A percentile compares a stretch with the other conserved stretches of the same genome.
Conservation (phyloP, 805 yeast genomes). For the Candida pini region DNA sequence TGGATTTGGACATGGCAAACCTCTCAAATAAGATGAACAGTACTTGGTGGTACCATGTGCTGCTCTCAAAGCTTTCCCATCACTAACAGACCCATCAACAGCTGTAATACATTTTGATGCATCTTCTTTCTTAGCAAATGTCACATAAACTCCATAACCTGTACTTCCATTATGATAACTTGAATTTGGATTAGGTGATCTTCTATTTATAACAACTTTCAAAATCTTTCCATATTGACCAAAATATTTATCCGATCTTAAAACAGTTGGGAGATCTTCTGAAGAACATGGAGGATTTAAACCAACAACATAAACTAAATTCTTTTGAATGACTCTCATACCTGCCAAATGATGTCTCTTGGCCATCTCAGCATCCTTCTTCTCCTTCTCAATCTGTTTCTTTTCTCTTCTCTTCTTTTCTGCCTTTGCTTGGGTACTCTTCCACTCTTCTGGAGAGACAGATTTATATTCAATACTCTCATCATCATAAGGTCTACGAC, state of each 20-base stretch:
- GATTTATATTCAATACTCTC: conserved; percentile 84
- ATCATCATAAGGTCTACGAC: conserved; percentile 91
- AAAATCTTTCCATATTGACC: conserved; percentile 98
- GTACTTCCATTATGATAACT: conserved; percentile 46
- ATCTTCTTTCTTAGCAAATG: conserved; percentile 89
- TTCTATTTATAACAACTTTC: conserved; percentile 87
- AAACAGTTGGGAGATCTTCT: conserved; percentile 75
- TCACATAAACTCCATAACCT: conserved; percentile 93
- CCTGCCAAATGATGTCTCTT: conserved; percentile 89
- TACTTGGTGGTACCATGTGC: conserved; percentile 99
- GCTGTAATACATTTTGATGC: conserved; percentile 91
- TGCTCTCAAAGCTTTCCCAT: conserved; percentile 84
- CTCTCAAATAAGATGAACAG: conserved; percentile 92
- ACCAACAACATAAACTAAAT: conserved; percentile 93
- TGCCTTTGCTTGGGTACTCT: conserved; percentile 71
- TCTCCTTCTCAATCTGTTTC: conserved; percentile 85
- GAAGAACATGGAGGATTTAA: conserved; percentile 82
- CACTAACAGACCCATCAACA: conserved; percentile 88
- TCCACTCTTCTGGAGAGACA: conserved; percentile 82
- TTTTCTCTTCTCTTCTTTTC: conserved; percentile 76
- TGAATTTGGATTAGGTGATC: conserved; percentile 42
- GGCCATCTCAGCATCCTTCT: conserved; percentile 81
- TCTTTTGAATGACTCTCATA: conserved; percentile 97
- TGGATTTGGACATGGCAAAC: conserved; percentile 96
- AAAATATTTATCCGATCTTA: conserved; percentile 87